Percentiles rank a stretch among this genome's conserved stretches.
These are phyloP conservation scores for Volvox reticuliferus DNA, from an alignment of 139 green algal species.

Conservation along the genomic window DNA sequence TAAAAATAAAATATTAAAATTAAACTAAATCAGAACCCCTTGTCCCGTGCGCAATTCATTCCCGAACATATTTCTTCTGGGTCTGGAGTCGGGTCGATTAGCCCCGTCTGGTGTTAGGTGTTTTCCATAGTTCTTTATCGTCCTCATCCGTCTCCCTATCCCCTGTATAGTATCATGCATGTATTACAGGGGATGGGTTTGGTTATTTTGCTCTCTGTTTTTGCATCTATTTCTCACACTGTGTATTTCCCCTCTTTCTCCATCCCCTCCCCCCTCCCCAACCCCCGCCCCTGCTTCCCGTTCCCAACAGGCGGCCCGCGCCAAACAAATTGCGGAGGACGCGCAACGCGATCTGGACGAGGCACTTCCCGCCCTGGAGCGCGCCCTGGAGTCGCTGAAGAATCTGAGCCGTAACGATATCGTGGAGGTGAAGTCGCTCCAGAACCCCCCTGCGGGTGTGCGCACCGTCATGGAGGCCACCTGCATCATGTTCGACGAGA, in stretches of 20 bases:
- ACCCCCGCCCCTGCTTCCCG: neutral
- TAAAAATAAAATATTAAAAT: no score
- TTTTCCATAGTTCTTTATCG: no score
- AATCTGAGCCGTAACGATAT: slow-evolving; percentile 83
- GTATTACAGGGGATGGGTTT: no score
- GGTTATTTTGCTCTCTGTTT: no score
- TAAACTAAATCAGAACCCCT: no score
- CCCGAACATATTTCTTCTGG: no score
- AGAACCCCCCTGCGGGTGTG: slow-evolving; percentile 79
- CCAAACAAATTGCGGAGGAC: slow-evolving; percentile 71
- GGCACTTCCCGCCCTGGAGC: slow-evolving; percentile 78
- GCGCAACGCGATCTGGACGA: slow-evolving; percentile 76
- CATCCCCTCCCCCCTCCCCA: neutral
- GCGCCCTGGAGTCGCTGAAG: slow-evolving; percentile 78
- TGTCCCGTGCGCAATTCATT: no score
- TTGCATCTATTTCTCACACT: no score
- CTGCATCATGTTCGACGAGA: slow-evolving; percentile 92
- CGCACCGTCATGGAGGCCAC: slow-evolving; percentile 81
- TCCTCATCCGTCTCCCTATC: no score
- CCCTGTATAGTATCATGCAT: no score
- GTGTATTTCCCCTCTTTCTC: neutral
- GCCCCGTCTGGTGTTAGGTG: no score
- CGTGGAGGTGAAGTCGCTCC: slow-evolving; percentile 83
- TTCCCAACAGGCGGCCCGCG: slow-evolving; percentile 28
- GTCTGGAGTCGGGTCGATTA: no score